Percentiles rank a stretch among this genome's conserved stretches.
Conservation (phyloP, 495 filamentous ascomycete species). For the Penicillium atrosanguineum region DNA sequence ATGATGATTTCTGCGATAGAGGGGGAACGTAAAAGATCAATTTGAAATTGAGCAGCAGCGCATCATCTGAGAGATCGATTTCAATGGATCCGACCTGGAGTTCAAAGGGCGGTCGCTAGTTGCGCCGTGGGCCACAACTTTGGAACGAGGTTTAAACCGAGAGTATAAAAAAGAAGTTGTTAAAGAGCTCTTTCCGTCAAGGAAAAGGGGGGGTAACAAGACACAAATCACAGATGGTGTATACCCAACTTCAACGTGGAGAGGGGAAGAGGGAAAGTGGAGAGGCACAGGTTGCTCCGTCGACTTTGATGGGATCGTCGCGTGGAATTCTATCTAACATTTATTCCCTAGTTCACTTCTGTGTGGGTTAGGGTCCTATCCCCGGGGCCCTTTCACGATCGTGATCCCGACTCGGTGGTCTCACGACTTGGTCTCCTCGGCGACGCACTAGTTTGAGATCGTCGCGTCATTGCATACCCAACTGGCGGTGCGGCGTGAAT, state of each 20-base stretch:
- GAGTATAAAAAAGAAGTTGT: neutral
- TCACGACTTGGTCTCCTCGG: slow-evolving; percentile 22
- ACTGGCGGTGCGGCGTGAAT: slow-evolving; percentile 10
- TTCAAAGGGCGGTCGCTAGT: neutral
- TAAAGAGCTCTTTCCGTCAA: neutral
- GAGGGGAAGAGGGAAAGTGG: slow-evolving; percentile 5
- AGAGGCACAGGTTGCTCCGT: slow-evolving; percentile 1
- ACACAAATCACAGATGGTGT: neutral
- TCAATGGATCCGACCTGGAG: neutral
- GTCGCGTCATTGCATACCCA: slow-evolving; percentile 30
- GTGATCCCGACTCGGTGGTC: slow-evolving; percentile 8
- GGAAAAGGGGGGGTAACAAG: neutral
- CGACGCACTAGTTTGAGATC: slow-evolving; percentile 18
- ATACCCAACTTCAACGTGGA: neutral
- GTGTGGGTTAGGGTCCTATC: neutral
- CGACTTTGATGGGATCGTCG: neutral
- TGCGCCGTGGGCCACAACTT: neutral
- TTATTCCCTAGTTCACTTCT: neutral
- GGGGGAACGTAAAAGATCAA: slow-evolving; percentile 23
- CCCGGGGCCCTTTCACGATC: neutral
- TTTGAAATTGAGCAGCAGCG: slow-evolving; percentile 18
- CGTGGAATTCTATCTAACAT: neutral
- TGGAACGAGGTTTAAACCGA: neutral
- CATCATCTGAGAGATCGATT: slow-evolving; percentile 28
- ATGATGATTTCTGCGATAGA: slow-evolving; percentile 12